phyloP scores from a whole-genome alignment of 371 early-diverging fungal genomes.

The Haplosporangium sp. region DNA sequence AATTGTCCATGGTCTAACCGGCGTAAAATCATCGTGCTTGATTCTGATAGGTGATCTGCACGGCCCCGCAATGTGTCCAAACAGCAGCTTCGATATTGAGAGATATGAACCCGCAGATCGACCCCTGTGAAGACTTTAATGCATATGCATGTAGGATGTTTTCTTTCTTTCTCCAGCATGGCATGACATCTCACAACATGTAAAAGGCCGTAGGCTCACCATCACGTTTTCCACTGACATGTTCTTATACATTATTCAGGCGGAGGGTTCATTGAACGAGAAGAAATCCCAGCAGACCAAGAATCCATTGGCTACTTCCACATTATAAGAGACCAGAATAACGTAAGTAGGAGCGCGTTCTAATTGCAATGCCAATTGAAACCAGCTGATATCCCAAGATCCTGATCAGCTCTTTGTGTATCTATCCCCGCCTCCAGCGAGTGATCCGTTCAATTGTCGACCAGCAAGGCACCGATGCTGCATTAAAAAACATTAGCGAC shows the following conservation, averaged over 20 bases:
- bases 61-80: slow-evolving; percentile 67
- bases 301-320: slow-evolving; percentile 58
- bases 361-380: slow-evolving; percentile 19
- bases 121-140: slow-evolving; percentile 70
- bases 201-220: slow-evolving; percentile 14
- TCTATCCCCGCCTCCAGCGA: slow-evolving; percentile 42
- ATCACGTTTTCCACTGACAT: background rate
- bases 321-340: slow-evolving; percentile 57
- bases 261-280: slow-evolving; percentile 59
- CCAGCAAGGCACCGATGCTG: slow-evolving; percentile 3
- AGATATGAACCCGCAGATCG: slow-evolving; percentile 58
- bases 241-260: slow-evolving; percentile 47
- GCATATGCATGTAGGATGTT: slow-evolving; percentile 62
- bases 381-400: background rate
- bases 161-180: background rate
- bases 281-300: slow-evolving; percentile 66
- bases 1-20: too few species aligned
- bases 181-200: background rate
- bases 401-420: slow-evolving; percentile 5
- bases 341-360: slow-evolving; percentile 49
- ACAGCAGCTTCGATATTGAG: slow-evolving; percentile 66
- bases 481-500: slow-evolving; percentile 1
- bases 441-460: slow-evolving; percentile 43
- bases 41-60: slow-evolving; percentile 57
- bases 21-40: too few species aligned